Conservation (phyloP, 2,329 filamentous ascomycete species). For the Fusarium subtropicale region DNA sequence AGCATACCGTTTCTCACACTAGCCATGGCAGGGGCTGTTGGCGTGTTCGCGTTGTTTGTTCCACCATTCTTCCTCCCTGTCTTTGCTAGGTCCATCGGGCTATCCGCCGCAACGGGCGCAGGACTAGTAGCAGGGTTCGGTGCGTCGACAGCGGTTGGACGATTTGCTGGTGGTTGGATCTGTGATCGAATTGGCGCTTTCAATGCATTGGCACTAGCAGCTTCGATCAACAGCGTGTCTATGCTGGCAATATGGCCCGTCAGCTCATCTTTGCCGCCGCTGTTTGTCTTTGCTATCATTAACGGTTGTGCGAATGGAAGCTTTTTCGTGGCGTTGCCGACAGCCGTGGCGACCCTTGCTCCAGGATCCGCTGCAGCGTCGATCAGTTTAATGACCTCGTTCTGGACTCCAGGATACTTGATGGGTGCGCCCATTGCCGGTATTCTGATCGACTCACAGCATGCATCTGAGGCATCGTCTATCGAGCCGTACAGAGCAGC, state of each 20-base stretch:
- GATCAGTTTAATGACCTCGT: constrained; percentile 1
- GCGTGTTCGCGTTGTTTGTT: constrained; percentile 2
- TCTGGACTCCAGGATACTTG: constrained; percentile 6
- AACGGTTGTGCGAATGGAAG: constrained; percentile 15
- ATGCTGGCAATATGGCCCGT: constrained; percentile 13
- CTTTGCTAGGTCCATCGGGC: not conserved
- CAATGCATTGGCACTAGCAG: not conserved
- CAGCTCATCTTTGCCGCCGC: not conserved
- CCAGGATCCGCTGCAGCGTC: constrained; percentile 2
- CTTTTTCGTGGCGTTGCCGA: constrained; percentile 18
- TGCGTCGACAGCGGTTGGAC: not conserved
- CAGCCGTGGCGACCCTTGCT: constrained; percentile 9
- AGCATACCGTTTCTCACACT: not conserved
- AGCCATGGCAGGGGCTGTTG: constrained; percentile 4
- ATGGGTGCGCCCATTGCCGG: constrained; percentile 7
- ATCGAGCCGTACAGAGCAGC: constrained; percentile 8
- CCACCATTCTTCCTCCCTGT: constrained; percentile 6
- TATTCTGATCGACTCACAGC: not conserved
- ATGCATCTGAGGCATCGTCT: not conserved
- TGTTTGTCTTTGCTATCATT: constrained; percentile 2
- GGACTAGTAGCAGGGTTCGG: not conserved
- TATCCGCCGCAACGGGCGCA: not conserved
- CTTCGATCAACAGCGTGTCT: not conserved
- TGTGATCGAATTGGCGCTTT: constrained; percentile 17
- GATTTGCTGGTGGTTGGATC: not conserved